Conservation (phyloP, 441 rosid species). For the Biscutella auriculata region DNA sequence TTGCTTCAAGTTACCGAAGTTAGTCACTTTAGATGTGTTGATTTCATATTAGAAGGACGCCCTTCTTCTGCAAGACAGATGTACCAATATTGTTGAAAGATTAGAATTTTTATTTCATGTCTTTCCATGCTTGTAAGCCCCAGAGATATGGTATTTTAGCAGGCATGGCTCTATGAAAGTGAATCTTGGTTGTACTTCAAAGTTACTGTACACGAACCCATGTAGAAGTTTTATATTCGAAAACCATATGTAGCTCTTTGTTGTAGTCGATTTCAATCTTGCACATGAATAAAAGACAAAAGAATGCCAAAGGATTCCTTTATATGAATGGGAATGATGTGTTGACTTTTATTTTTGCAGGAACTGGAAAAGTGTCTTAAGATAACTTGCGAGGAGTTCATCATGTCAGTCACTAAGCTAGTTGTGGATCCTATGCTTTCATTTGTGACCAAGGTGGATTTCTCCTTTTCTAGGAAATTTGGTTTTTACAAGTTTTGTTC, state of each 20-base stretch:
- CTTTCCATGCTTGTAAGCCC: neutral
- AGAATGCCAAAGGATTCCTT: neutral
- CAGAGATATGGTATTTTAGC: neutral
- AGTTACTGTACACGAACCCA: too few relatives aligned
- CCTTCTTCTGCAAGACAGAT: constrained; percentile 1
- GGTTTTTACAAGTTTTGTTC: neutral
- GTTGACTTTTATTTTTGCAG: constrained; percentile 29
- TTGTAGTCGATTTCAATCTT: neutral
- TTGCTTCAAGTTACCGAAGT: constrained; percentile 1
- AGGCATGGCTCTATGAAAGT: too few relatives aligned
- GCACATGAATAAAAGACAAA: neutral
- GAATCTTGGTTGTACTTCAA: too few relatives aligned
- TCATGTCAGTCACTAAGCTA: constrained; percentile 86
- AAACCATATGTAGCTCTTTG: neutral
- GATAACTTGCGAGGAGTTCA: constrained; percentile 96
- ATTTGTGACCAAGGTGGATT: constrained; percentile 71
- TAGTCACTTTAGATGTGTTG: constrained; percentile 6
- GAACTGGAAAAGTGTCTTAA: constrained; percentile 91
- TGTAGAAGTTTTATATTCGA: neutral
- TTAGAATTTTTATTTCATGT: neutral
- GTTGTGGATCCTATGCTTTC: constrained; percentile 97
- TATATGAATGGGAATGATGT: constrained; percentile 1
- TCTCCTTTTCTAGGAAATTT: neutral
- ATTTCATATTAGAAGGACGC: neutral
- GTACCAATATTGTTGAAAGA: neutral